Conservation (phyloP, 2,329 filamentous ascomycete species). For the Calonectria ilicicola region DNA sequence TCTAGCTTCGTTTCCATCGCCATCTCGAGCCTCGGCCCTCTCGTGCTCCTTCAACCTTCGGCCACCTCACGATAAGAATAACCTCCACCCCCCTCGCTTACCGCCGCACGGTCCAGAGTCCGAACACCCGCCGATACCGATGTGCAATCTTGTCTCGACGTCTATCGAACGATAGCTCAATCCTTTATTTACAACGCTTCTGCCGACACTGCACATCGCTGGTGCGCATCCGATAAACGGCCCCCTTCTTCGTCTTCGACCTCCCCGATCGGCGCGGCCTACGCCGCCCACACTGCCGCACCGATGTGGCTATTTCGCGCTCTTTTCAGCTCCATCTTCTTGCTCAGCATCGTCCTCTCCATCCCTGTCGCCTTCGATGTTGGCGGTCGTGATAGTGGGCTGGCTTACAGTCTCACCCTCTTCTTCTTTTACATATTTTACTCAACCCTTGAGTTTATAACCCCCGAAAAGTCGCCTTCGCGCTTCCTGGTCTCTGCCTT, state of each 20-base stretch:
- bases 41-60: conserved; percentile 6
- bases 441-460: conserved; percentile 82
- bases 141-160: conserved; percentile 34
- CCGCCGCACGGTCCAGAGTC: conserved; percentile 12
- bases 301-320: conserved; percentile 87
- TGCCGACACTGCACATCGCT: conserved; percentile 25
- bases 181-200: conserved; percentile 23
- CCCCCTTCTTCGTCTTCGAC: conserved; percentile 15
- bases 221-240: conserved; percentile 18
- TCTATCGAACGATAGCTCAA: conserved; percentile 27
- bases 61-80: conserved; percentile 16
- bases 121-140: conserved; percentile 29
- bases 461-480: conserved; percentile 81
- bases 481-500: conserved; percentile 77
- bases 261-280: conserved; percentile 42
- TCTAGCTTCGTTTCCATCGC: conserved; percentile 7
- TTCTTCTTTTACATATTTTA: conserved; percentile 93
- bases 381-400: conserved; percentile 90
- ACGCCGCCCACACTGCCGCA: conserved; percentile 46
- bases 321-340: conserved; percentile 84
- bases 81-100: conserved; percentile 4
- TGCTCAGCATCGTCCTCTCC: conserved; percentile 92
- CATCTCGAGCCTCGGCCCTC: not conserved
- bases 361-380: conserved; percentile 99
- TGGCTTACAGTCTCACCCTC: conserved; percentile 92